Base-by-base conservation (phyloP, 768 basidiomycete species). In the Termitomyces sp. region DNA sequence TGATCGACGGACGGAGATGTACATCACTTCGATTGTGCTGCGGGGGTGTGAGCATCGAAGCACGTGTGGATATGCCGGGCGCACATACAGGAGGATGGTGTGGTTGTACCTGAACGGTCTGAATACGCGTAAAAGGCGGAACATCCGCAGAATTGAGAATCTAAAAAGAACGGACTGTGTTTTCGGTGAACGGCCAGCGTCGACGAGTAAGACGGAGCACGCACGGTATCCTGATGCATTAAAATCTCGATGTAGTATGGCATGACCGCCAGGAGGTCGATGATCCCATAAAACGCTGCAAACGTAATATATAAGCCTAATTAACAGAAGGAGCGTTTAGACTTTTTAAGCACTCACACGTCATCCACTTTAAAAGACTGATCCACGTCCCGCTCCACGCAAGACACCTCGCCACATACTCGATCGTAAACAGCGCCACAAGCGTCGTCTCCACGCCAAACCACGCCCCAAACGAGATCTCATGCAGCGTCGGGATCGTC, bases 21-120 rank as follows among this genome's bases (percentile, higher is more conserved):
- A 94, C 94, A 96, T 97, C 67, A 93, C 92, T 78, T 94, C 91
- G 53, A 93, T 93, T 0, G 92, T 93, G 50, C 91, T 92, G 58
- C 20, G 7, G 9, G 20, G 50, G 13, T 49, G 48, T 22, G 28
- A 59, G 66, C 45, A 58, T 40, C 45, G 15, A 11, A 13, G 36
- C 15, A 60, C 7, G 28, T 18, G 22, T 53, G 20, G 40, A 32
- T 15, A 7, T 20, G 46, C 4, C n/a, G 4, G 24, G 36, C 9
- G 8, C 51, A 80, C 91, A 59, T 72, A 92, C 87, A 93, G 74
- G n/a, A 94, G 80, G 59, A 93, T 87, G 16, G 89, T 91, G 66
- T 87, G 87, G 63, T 88, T 92, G 68, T 93, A 88, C 59, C 88
- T 84, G 81, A 96, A 96, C 0, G 94, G 92, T 51, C 91, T 79